Evolutionary conservation across 2,329 filamentous ascomycete species (phyloP).

Genomic region (Verticillium dahliae): DNA sequence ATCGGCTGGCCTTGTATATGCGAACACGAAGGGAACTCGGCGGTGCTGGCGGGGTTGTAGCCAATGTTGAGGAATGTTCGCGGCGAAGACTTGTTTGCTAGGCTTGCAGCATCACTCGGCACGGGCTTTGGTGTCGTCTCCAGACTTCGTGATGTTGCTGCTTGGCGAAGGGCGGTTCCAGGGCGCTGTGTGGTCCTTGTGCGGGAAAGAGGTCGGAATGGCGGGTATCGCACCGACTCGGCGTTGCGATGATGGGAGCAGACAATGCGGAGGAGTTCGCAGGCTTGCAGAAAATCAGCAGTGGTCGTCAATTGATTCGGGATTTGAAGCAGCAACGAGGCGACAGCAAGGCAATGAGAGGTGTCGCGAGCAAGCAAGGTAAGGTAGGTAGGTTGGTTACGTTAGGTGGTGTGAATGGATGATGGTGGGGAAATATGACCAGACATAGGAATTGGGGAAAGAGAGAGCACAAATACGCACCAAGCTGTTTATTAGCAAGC

Average conservation of each 20-base stretch:
- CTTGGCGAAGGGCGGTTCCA: background rate
- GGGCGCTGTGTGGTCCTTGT: background rate
- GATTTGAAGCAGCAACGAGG: background rate
- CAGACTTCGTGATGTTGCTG: background rate
- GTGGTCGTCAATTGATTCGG: background rate
- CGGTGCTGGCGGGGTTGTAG: background rate
- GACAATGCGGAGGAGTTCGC: background rate
- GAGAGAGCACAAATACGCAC: background rate
- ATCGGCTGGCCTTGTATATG: background rate
- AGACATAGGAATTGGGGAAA: background rate
- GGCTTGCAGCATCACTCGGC: background rate
- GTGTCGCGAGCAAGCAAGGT: background rate
- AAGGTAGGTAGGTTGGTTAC: too few species aligned
- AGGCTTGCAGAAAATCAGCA: background rate
- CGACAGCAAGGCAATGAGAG: background rate
- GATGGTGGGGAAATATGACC: background rate
- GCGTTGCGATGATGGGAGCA: background rate
- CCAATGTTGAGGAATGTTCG: background rate
- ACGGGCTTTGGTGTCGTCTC: background rate
- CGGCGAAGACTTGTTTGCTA: background rate
- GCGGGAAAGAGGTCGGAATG: background rate
- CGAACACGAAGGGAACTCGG: background rate
- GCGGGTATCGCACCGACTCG: background rate
- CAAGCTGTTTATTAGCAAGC: background rate
- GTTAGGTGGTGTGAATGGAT: background rate